phyloP scores from a whole-genome alignment of 148 eudicot species.

The Fagopyrum tataricum region DNA sequence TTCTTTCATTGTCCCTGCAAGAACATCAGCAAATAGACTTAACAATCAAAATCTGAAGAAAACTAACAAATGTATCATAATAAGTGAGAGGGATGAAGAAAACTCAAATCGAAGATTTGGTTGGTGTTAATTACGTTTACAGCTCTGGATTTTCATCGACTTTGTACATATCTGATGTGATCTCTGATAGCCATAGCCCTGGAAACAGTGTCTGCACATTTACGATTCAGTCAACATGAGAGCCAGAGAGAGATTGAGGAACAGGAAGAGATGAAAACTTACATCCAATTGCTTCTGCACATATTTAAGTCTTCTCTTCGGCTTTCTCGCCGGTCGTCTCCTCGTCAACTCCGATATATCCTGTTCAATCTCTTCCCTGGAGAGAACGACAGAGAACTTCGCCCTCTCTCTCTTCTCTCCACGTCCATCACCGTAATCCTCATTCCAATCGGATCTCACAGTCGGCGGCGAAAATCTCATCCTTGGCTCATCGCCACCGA shows the following conservation, averaged over 20 bases:
- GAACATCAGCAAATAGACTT: not conserved
- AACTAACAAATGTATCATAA: not conserved
- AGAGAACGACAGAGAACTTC: slow-evolving; percentile 30
- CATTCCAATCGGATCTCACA: slow-evolving; percentile 1
- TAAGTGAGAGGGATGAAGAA: not conserved
- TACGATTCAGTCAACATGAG: slow-evolving; percentile 9
- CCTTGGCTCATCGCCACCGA: slow-evolving; percentile 17
- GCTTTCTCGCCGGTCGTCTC: slow-evolving; percentile 35
- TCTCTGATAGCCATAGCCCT: slow-evolving; percentile 37
- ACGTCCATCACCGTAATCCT: slow-evolving; percentile 14
- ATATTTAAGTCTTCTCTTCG: slow-evolving; percentile 30
- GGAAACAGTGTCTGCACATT: slow-evolving; percentile 32
- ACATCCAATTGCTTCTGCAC: slow-evolving; percentile 40
- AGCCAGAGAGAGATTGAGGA: not conserved
- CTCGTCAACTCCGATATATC: slow-evolving; percentile 29
- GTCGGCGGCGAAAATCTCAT: slow-evolving; percentile 21
- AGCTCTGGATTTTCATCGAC: slow-evolving; percentile 30
- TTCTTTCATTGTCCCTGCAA: slow-evolving; percentile 11
- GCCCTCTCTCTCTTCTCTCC: slow-evolving; percentile 14
- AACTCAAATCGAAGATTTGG: not conserved
- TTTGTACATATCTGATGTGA: slow-evolving; percentile 43
- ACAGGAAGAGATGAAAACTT: not conserved
- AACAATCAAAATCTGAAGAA: not conserved
- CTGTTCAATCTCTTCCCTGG: slow-evolving; percentile 33
- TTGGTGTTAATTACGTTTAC: slow-evolving; percentile 21